Conservation (phyloP, 1,284 basidiomycete species). For the Sanghuangporus baumii region DNA sequence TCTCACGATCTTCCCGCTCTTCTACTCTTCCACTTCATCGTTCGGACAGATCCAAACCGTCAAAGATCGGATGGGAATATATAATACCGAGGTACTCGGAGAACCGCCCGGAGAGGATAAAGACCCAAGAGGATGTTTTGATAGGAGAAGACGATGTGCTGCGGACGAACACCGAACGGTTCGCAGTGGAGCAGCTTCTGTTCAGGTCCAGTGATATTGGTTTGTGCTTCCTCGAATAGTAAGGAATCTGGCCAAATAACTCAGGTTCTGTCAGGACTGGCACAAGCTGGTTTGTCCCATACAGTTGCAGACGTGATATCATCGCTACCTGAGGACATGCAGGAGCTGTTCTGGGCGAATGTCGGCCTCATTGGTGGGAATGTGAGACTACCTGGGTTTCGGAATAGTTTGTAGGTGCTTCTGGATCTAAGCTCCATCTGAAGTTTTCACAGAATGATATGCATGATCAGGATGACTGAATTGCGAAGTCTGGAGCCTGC, state of each 20-base stretch:
- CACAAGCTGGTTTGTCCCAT: conserved; percentile 76
- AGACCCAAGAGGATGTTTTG: conserved; percentile 44
- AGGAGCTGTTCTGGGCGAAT: conserved; percentile 91
- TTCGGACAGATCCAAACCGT: conserved; percentile 33
- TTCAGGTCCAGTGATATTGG: conserved; percentile 89
- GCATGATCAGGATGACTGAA: conserved; percentile 49
- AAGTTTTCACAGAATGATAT: background rate
- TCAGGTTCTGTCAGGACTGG: conserved; percentile 50
- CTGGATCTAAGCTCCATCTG: conserved; percentile 3
- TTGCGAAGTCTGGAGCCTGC: conserved; percentile 71
- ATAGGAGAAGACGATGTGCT: conserved; percentile 74
- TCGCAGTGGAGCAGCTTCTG: conserved; percentile 82
- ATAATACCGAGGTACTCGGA: conserved; percentile 83
- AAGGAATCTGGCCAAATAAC: background rate
- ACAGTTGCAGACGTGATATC: conserved; percentile 74
- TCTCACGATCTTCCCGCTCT: background rate
- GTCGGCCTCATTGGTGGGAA: conserved; percentile 87
- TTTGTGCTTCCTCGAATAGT: conserved; percentile 29
- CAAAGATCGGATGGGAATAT: conserved; percentile 81
- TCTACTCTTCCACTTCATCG: background rate
- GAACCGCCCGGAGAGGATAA: conserved; percentile 65
- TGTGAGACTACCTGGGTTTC: conserved; percentile 70
- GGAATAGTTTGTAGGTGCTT: conserved; percentile 60
- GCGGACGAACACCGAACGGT: conserved; percentile 85
- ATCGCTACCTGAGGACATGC: conserved; percentile 68